A percentile compares a stretch with the other conserved stretches of the same genome.
Conservation (phyloP, 2,329 filamentous ascomycete species). For the Talaromyces sp. region DNA sequence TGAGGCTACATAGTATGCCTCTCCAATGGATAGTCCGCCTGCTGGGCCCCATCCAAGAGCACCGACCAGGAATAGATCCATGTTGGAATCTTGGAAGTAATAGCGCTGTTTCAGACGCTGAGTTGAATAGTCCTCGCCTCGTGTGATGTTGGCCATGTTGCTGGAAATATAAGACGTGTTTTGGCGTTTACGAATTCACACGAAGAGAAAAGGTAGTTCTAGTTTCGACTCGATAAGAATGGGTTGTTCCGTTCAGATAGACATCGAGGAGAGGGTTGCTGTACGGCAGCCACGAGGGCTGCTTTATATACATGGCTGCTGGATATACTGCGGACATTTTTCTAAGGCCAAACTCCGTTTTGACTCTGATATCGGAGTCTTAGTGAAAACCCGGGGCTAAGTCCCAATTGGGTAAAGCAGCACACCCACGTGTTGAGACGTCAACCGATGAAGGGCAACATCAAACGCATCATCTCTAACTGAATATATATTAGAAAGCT, state of each 20-base stretch:
- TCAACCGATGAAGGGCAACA: not conserved
- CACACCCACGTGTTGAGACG: not conserved
- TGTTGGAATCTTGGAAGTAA: not conserved
- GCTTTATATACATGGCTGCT: not conserved
- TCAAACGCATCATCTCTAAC: not conserved
- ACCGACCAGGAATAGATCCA: not conserved
- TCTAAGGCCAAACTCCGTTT: not conserved
- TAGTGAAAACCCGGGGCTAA: not conserved
- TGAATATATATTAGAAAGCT: not conserved
- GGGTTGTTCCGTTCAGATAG: not conserved
- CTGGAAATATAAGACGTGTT: not conserved
- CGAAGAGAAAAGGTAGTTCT: not conserved
- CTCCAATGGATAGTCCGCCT: not conserved
- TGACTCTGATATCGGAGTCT: not conserved
- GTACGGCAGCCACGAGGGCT: not conserved
- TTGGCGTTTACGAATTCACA: not conserved
- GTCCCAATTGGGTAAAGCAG: not conserved
- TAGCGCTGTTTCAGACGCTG: not conserved
- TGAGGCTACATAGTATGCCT: conserved; percentile 1
- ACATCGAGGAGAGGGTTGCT: not conserved
- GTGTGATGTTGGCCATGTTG: not conserved
- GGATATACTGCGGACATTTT: not conserved
- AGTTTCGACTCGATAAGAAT: not conserved
- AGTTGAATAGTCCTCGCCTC: not conserved
- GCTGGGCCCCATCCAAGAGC: not conserved